phyloP scores from a whole-genome alignment of 768 basidiomycete genomes.

The Leucocoprinus leucothites region DNA sequence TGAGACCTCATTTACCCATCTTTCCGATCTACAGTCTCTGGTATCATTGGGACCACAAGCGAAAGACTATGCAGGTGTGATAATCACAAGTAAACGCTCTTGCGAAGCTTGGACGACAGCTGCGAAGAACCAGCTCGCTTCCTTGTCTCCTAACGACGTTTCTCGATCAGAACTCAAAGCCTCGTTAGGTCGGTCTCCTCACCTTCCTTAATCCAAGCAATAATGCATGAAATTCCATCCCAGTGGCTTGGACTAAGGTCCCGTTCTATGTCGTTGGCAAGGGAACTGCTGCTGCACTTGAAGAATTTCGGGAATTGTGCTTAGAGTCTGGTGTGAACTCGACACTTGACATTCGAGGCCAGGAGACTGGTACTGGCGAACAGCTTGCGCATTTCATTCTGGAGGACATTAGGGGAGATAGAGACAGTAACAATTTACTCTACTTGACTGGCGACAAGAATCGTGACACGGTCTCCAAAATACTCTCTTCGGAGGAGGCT shows the following conservation, averaged over 20 bases:
- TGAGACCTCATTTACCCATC: constrained; percentile 58
- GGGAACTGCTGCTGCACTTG: constrained; percentile 51
- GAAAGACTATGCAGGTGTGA: constrained; percentile 49
- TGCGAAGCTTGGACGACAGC: constrained; percentile 68
- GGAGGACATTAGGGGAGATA: constrained; percentile 20
- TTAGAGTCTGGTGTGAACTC: constrained; percentile 4
- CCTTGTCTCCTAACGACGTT: background rate
- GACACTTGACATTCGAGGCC: constrained; percentile 33
- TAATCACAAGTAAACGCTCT: constrained; percentile 77
- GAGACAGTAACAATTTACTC: constrained; percentile 37
- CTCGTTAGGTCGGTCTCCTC: constrained; percentile 19
- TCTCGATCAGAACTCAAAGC: background rate
- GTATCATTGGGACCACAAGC: constrained; percentile 35
- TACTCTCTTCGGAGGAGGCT: constrained; percentile 30
- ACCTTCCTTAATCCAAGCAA: background rate
- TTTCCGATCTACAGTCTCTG: constrained; percentile 38
- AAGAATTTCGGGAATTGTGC: constrained; percentile 24
- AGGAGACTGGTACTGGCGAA: constrained; percentile 64
- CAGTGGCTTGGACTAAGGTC: constrained; percentile 47
- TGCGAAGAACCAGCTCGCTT: constrained; percentile 21
- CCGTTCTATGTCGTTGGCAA: constrained; percentile 83
- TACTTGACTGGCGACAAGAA: constrained; percentile 91
- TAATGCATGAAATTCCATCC: background rate
- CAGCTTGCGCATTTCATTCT: constrained; percentile 65
- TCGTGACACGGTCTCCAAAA: constrained; percentile 56